A percentile compares a stretch with the other conserved stretches of the same genome.
phyloP scores from a whole-genome alignment of 2,329 filamentous ascomycete genomes.

The Rachicladosporium sp. region DNA sequence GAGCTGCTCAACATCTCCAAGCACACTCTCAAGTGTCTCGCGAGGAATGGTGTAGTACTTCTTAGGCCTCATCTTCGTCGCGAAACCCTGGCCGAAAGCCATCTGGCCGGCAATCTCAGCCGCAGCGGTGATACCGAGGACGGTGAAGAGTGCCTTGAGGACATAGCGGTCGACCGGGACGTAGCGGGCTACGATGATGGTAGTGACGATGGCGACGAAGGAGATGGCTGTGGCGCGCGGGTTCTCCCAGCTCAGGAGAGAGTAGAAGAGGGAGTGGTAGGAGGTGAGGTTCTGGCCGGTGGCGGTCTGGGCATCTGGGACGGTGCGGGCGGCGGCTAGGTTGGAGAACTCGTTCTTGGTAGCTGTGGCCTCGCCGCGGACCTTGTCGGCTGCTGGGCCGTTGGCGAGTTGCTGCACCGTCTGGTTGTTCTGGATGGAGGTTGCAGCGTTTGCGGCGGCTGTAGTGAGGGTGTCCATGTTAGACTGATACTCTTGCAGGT shows the following conservation, averaged over 20 bases:
- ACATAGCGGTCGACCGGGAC: constrained; percentile 49
- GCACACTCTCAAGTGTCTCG: constrained; percentile 48
- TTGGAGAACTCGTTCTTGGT: constrained; percentile 47
- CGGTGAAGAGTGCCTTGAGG: constrained; percentile 48
- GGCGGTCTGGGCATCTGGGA: constrained; percentile 41
- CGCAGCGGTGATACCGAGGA: constrained; percentile 45
- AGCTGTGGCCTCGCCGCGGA: constrained; percentile 44
- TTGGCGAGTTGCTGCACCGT: constrained; percentile 37
- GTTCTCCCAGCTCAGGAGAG: constrained; percentile 55
- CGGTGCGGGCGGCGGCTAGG: constrained; percentile 41
- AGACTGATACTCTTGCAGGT: too few species aligned
- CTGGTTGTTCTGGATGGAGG: constrained; percentile 37
- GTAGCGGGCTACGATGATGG: constrained; percentile 53
- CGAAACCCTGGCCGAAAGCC: constrained; percentile 45
- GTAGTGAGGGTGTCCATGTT: constrained; percentile 1
- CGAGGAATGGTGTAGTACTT: constrained; percentile 55
- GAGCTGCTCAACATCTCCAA: constrained; percentile 52
- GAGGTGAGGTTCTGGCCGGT: constrained; percentile 53
- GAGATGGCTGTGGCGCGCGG: constrained; percentile 51
- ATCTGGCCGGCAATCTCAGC: constrained; percentile 46
- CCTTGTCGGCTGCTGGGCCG: constrained; percentile 44
- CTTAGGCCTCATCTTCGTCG: constrained; percentile 48
- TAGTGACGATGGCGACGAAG: constrained; percentile 41
- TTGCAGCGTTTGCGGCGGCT: constrained; percentile 39
- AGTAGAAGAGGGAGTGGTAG: constrained; percentile 57